Conservation (phyloP, 192 early-diverging fungal genomes). For the Entomortierella chlamydospora region DNA sequence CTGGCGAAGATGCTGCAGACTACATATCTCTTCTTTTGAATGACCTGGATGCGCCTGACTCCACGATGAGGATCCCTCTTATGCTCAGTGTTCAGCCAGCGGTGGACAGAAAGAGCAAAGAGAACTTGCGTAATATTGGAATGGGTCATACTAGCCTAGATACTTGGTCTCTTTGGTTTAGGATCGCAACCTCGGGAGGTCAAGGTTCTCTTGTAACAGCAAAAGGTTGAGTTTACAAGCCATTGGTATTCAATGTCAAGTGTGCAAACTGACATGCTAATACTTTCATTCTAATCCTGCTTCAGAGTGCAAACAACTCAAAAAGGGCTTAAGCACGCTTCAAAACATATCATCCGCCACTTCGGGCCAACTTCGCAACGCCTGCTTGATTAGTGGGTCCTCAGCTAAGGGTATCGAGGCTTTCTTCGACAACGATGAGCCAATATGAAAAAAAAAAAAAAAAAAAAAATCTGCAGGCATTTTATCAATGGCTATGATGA, state of each 20-base stretch:
- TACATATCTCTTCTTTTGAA: background rate
- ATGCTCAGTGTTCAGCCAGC: too few relatives aligned
- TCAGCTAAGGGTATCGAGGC: background rate
- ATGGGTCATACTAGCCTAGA: too few relatives aligned
- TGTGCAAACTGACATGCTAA: too few relatives aligned
- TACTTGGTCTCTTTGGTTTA: background rate
- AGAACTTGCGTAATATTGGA: too few relatives aligned
- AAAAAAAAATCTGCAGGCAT: too few relatives aligned
- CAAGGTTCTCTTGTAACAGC: background rate
- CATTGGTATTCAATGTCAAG: too few relatives aligned
- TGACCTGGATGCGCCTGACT: background rate
- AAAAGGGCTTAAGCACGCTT: conserved; percentile 1
- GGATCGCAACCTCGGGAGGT: background rate
- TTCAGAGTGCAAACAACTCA: background rate
- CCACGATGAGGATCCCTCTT: too few relatives aligned
- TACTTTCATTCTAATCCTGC: background rate
- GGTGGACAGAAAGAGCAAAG: too few relatives aligned
- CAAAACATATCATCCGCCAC: conserved; percentile 15
- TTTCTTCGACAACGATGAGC: conserved; percentile 23
- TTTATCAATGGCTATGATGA: background rate
- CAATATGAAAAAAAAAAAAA: background rate
- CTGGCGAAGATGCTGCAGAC: background rate
- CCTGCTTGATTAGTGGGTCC: background rate
- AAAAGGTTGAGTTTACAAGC: background rate
- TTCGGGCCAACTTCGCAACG: background rate